Base-by-base conservation (phyloP, 1,284 basidiomycete genomes). In the Ustilago vetiveriae region DNA sequence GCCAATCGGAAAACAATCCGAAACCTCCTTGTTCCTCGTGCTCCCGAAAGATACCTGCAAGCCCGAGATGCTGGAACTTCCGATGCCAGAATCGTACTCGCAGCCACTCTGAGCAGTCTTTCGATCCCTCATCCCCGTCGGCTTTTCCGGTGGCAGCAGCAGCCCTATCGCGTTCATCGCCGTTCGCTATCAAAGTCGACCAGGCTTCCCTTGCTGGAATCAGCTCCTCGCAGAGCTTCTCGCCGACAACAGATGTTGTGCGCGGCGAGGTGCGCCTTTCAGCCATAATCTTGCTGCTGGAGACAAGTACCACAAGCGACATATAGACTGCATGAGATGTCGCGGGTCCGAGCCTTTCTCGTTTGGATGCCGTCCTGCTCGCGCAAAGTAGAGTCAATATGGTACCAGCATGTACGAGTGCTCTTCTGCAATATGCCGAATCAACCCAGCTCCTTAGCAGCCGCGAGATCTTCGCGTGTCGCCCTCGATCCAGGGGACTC, bases 351-450 rank as follows among this genome's bases (percentile, higher is more conserved):
- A 54, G 21, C 35, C 21, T 56, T 9, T 42, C 58, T 14, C 19
- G 13, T 7, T 27, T 29, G 3, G 19, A n/a, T 17, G 6, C 21
- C 13, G 8, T 41, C 26, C 35, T 56, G 0, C 45, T 22, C 13
- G 50, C 49, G 22, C 41, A 47, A 2, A 46, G 42, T n/a, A 68
- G 41, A 7, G 58, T 54, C 42, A 68, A 23, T n/a, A 68, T 63
- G 32, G 65, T 63, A 16, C 65, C 43, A 3, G 54, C 65, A 17
- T 69, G 66, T 13, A 69, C 55, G 5, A 69, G 55, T 19, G 55
- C 55, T 30, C 66, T 43, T 16, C 66, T 45, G 14, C 55, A 57
- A 13, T 47, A 50, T n/a, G 59, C 8, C 11, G 60, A 52, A 3
- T 59, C 39, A 13, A 37, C 48, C 66, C 66, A 69, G 8, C 39